Evolutionary conservation across 164 flowering plant species (phyloP).

Genomic region (Brasenia schreberi): DNA sequence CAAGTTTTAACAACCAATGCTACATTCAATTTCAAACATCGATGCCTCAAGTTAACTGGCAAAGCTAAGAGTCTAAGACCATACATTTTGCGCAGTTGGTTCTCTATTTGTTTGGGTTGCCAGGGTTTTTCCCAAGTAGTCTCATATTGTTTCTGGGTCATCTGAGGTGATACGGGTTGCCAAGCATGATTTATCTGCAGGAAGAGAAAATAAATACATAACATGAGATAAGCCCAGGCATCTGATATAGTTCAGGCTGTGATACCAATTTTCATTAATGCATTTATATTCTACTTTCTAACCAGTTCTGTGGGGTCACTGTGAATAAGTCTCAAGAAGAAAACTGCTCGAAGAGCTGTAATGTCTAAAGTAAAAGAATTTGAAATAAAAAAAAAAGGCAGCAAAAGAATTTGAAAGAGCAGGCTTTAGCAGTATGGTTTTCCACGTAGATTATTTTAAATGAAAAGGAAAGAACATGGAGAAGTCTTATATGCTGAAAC

Average conservation of each 20-base stretch:
- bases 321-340: background rate
- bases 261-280: background rate
- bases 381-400: too few species aligned
- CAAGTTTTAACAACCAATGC: background rate
- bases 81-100: slow-evolving; percentile 49
- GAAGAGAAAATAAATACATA: too few species aligned
- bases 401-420: background rate
- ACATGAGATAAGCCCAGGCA: background rate
- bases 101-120: slow-evolving; percentile 22
- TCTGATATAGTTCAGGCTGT: background rate
- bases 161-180: slow-evolving; percentile 17
- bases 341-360: background rate
- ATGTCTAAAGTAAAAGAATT: background rate
- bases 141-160: slow-evolving; percentile 14
- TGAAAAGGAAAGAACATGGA: background rate
- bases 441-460: background rate
- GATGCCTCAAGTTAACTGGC: background rate
- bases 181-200: slow-evolving; percentile 4
- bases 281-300: background rate
- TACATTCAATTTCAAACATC: too few species aligned
- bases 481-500: background rate
- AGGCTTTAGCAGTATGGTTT: background rate
- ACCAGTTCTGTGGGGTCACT: background rate
- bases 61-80: background rate
- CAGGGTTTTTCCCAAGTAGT: slow-evolving; percentile 10